Conservation (phyloP, 768 basidiomycete species). For the Hygrocybe punicea region DNA sequence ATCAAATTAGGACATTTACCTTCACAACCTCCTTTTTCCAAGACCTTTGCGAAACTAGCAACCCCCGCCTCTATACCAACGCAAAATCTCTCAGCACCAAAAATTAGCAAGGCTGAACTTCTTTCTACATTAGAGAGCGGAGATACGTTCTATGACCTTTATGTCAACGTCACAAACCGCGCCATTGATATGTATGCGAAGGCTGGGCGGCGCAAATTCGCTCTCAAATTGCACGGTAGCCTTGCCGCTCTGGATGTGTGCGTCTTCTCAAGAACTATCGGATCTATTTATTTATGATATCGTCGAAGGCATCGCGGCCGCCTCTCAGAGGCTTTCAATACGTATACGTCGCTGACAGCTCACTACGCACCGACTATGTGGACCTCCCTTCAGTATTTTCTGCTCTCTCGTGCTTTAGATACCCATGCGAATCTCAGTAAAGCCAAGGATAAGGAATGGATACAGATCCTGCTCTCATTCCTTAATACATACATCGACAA, state of each 20-base stretch:
- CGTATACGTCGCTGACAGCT: conserved; percentile 77
- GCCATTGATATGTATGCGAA: conserved; percentile 82
- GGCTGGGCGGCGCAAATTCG: conserved; percentile 81
- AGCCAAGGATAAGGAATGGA: conserved; percentile 72
- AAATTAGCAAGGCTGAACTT: conserved; percentile 62
- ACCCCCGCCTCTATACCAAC: conserved; percentile 20
- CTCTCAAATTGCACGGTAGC: conserved; percentile 78
- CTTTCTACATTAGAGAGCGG: conserved; percentile 51
- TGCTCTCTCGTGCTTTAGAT: conserved; percentile 71
- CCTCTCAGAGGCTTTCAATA: conserved; percentile 57
- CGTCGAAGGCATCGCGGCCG: conserved; percentile 61
- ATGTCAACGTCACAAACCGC: conserved; percentile 68
- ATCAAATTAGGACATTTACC: conserved; percentile 72
- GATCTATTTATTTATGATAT: neutral
- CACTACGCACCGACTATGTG: conserved; percentile 82
- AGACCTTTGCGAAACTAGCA: conserved; percentile 33
- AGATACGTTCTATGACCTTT: conserved; percentile 73
- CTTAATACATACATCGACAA: conserved; percentile 65
- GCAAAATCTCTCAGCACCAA: conserved; percentile 17
- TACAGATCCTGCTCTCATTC: conserved; percentile 72
- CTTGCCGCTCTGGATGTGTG: conserved; percentile 89
- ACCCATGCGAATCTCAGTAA: conserved; percentile 57
- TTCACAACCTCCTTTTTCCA: conserved; percentile 65
- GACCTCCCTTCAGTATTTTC: conserved; percentile 74
- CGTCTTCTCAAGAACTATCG: conserved; percentile 29